These are phyloP conservation scores for Maudiozyma turicensis DNA, from an alignment of 805 yeast species.

Conservation along the genomic window DNA sequence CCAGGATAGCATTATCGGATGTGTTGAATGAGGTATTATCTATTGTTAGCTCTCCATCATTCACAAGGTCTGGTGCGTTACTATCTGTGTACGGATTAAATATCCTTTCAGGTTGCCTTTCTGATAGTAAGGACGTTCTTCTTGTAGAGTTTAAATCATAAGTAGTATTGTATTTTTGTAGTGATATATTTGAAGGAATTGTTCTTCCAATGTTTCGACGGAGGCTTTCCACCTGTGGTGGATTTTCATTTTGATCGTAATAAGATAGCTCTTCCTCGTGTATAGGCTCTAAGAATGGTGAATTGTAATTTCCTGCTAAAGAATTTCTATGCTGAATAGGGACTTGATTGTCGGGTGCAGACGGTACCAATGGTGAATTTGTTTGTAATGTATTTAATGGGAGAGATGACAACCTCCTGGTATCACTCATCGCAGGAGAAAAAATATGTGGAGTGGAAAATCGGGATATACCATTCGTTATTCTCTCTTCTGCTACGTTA, in stretches of 20 bases:
- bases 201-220: not conserved
- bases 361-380: not conserved
- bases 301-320: not conserved
- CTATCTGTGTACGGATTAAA: constrained; percentile 12
- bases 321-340: not conserved
- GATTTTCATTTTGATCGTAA: not conserved
- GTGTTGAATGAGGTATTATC: constrained; percentile 25
- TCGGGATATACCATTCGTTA: not conserved
- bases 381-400: too few species aligned
- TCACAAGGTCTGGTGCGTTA: constrained; percentile 63
- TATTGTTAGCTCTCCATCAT: constrained; percentile 43
- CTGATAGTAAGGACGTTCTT: not conserved
- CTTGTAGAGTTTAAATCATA: constrained; percentile 2
- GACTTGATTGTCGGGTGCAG: not conserved
- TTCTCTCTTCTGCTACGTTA: not conserved
- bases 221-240: not conserved
- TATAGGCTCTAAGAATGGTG: not conserved
- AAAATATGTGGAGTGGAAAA: constrained; percentile 8
- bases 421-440: constrained; percentile 4
- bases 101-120: not conserved
- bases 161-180: not conserved
- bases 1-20: constrained; percentile 26
- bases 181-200: not conserved
- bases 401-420: not conserved
- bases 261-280: not conserved